phyloP scores from a whole-genome alignment of 768 basidiomycete species.

The Kwoniella heveanensis region DNA sequence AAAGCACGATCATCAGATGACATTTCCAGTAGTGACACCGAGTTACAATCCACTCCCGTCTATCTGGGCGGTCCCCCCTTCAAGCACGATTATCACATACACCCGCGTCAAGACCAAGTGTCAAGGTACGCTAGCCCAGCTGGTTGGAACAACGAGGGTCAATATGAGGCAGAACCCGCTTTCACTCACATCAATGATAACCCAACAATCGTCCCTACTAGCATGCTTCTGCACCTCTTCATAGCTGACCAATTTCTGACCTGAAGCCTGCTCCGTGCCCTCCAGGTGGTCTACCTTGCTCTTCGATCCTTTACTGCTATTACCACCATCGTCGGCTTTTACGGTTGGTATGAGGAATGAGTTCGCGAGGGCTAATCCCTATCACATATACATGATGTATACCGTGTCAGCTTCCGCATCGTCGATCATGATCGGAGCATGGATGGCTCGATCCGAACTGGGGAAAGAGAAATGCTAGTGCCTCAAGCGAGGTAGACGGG shows the following conservation, averaged over 20 bases:
- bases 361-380: background rate
- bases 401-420: background rate
- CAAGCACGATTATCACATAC: too few species aligned
- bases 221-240: conserved; percentile 66
- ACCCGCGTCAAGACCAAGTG: background rate
- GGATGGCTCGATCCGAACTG: background rate
- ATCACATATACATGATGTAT: background rate
- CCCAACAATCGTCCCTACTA: conserved; percentile 91
- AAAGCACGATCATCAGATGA: too few species aligned
- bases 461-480: background rate
- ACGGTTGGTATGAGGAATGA: conserved; percentile 13
- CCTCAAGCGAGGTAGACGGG: too few species aligned
- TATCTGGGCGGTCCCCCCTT: too few species aligned
- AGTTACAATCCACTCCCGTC: too few species aligned
- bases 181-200: conserved; percentile 70
- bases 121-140: too few species aligned
- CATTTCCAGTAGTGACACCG: too few species aligned
- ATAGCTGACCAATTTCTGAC: conserved; percentile 54
- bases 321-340: conserved; percentile 20
- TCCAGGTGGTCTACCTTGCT: conserved; percentile 15
- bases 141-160: too few species aligned
- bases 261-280: conserved; percentile 39
- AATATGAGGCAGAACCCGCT: background rate
- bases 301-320: background rate
- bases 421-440: too few species aligned